Conservation (phyloP, 225 moss, liverwort and hornwort species). For the Asterella californica region DNA sequence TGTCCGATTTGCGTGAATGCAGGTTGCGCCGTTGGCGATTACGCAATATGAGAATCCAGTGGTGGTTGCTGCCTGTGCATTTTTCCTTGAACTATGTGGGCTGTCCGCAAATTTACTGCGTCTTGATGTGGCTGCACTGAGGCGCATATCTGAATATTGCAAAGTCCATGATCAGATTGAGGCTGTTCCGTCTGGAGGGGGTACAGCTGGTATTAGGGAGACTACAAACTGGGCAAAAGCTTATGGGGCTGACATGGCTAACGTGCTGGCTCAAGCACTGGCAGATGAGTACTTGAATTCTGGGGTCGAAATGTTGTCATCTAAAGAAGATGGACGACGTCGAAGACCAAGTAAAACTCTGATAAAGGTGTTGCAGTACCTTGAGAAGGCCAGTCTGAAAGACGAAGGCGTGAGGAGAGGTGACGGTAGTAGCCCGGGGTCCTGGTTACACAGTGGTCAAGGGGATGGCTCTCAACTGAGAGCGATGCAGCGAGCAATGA, state of each 20-base stretch:
- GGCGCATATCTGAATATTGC: slow-evolving; percentile 61
- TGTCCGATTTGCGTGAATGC: slow-evolving; percentile 18
- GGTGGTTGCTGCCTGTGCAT: slow-evolving; percentile 75
- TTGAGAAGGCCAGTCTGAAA: slow-evolving; percentile 82
- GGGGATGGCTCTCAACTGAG: slow-evolving; percentile 84
- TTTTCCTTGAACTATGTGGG: slow-evolving; percentile 85
- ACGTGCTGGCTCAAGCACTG: slow-evolving; percentile 57
- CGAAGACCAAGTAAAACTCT: slow-evolving; percentile 46
- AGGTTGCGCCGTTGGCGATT: slow-evolving; percentile 68
- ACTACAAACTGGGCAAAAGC: slow-evolving; percentile 29
- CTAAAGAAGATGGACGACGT: slow-evolving; percentile 49
- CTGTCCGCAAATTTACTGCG: slow-evolving; percentile 72
- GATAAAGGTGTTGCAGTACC: slow-evolving; percentile 49
- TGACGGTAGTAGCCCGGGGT: slow-evolving; percentile 64
- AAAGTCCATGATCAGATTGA: slow-evolving; percentile 48
- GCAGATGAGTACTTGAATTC: slow-evolving; percentile 69
- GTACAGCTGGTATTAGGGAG: slow-evolving; percentile 21
- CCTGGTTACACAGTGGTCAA: slow-evolving; percentile 75
- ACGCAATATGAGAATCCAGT: slow-evolving; percentile 61
- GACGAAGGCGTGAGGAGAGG: slow-evolving; percentile 55
- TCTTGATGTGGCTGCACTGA: slow-evolving; percentile 73
- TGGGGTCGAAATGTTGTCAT: slow-evolving; percentile 53
- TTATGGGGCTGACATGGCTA: slow-evolving; percentile 28
- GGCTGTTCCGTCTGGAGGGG: slow-evolving; percentile 31
- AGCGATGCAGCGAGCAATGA: slow-evolving; percentile 74